Evolutionary conservation across 768 basidiomycete species (phyloP).

Genomic region (Lactarius indigo): DNA sequence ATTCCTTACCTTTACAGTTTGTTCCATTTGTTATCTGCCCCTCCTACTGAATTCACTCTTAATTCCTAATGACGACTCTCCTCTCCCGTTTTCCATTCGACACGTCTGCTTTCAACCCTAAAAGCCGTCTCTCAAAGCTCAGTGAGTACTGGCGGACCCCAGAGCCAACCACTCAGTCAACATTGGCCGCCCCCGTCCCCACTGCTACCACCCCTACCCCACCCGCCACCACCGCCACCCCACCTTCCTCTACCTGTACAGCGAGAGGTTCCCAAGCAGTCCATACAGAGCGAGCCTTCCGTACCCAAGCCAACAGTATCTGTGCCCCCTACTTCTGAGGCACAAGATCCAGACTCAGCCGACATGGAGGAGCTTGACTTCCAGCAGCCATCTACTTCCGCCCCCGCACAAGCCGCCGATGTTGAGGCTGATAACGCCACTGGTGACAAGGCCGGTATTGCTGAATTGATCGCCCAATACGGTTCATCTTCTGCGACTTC

Average conservation of each 20-base stretch:
- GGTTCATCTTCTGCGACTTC: slow-evolving; percentile 68
- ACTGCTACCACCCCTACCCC: neutral
- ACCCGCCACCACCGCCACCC: neutral
- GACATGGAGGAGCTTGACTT: slow-evolving; percentile 17
- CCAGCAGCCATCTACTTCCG: slow-evolving; percentile 6
- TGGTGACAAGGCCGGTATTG: slow-evolving; percentile 16
- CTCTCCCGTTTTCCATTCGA: slow-evolving; percentile 18
- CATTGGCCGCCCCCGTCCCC: neutral
- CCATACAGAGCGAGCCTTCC: neutral
- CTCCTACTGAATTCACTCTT: neutral
- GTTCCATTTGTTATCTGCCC: neutral
- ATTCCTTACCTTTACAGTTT: neutral
- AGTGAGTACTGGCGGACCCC: neutral
- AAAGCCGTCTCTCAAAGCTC: slow-evolving; percentile 1
- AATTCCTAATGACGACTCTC: slow-evolving; percentile 11
- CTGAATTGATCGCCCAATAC: slow-evolving; percentile 54
- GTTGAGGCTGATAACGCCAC: slow-evolving; percentile 11
- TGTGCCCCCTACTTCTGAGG: neutral
- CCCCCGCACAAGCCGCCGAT: neutral
- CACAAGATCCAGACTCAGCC: neutral
- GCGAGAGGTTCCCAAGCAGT: neutral
- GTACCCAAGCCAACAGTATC: neutral
- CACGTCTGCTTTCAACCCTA: neutral
- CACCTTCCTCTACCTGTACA: neutral
- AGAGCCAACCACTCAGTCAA: neutral